Percentiles rank a stretch among this genome's conserved stretches.
phyloP scores from a whole-genome alignment of 2,329 filamentous ascomycete genomes.

The Hirsutella rhossiliensis region DNA sequence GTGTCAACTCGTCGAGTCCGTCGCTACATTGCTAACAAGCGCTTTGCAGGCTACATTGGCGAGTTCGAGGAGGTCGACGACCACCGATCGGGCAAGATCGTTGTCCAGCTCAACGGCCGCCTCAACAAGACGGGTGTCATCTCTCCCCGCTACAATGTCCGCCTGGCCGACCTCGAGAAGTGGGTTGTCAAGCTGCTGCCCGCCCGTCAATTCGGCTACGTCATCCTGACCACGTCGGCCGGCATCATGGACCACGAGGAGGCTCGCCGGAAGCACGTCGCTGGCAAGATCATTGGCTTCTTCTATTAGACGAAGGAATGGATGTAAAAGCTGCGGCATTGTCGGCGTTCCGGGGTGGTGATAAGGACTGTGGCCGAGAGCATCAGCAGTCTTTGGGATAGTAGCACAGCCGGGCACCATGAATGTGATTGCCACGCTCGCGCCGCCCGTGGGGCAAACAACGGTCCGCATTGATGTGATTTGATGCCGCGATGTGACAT shows the following conservation, averaged over 20 bases:
- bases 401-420: conserved; percentile 15
- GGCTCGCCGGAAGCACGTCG: conserved; percentile 96
- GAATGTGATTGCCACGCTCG: neutral
- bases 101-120: conserved; percentile 96
- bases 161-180: conserved; percentile 96
- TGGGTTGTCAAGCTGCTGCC: conserved; percentile 99
- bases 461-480: no score
- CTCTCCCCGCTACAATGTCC: conserved; percentile 98
- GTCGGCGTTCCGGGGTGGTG: conserved; percentile 23
- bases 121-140: conserved; percentile 99
- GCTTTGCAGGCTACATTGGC: conserved; percentile 77
- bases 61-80: conserved; percentile 99
- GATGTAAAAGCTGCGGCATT: conserved; percentile 19
- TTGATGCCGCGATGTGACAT: no score
- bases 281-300: conserved; percentile 99
- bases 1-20: conserved; percentile 70
- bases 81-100: conserved; percentile 99
- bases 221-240: conserved; percentile 96
- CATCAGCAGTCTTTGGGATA: conserved; percentile 17
- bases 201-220: conserved; percentile 99
- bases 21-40: conserved; percentile 68
- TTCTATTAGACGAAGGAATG: conserved; percentile 63
- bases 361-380: conserved; percentile 25
- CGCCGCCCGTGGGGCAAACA: no score
- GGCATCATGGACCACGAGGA: conserved; percentile 99